Percentiles rank a stretch among this genome's conserved stretches.
Evolutionary conservation across 2,329 filamentous ascomycete species (phyloP).

Genomic region (Zasmidium citrigriseum): DNA sequence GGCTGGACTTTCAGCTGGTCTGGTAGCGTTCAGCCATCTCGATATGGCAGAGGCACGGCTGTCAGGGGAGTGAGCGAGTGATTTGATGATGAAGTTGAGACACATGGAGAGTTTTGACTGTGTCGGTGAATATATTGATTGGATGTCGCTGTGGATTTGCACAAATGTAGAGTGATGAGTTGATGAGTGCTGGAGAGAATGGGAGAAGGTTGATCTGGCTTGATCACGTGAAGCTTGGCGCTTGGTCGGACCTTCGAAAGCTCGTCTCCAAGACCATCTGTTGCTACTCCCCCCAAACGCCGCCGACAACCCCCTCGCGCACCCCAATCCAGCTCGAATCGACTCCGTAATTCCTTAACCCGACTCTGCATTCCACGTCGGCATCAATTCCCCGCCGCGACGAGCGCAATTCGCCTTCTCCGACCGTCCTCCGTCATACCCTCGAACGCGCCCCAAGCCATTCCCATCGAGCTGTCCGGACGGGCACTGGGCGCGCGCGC

Average conservation of each 20-base stretch:
- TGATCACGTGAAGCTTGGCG: not conserved
- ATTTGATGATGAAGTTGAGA: not conserved
- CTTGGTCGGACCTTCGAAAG: not conserved
- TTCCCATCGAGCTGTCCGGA: not conserved
- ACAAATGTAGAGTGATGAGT: too few species aligned
- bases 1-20: not conserved
- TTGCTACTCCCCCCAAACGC: not conserved
- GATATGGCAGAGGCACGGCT: not conserved
- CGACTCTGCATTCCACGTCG: not conserved
- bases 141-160: too few species aligned
- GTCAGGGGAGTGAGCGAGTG: not conserved
- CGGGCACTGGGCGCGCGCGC: not conserved
- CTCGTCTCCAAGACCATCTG: not conserved
- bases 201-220: too few species aligned
- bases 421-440: constrained; percentile 4
- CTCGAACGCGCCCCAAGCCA: not conserved
- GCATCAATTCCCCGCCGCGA: not conserved
- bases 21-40: not conserved
- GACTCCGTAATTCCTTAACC: not conserved
- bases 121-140: too few species aligned
- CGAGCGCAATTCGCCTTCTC: constrained; percentile 3
- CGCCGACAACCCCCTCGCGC: not conserved
- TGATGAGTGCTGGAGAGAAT: too few species aligned
- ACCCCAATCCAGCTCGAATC: not conserved
- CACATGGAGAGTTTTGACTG: too few species aligned